Conservation (phyloP, 2,329 filamentous ascomycete species). For the Zalaria sp. region DNA sequence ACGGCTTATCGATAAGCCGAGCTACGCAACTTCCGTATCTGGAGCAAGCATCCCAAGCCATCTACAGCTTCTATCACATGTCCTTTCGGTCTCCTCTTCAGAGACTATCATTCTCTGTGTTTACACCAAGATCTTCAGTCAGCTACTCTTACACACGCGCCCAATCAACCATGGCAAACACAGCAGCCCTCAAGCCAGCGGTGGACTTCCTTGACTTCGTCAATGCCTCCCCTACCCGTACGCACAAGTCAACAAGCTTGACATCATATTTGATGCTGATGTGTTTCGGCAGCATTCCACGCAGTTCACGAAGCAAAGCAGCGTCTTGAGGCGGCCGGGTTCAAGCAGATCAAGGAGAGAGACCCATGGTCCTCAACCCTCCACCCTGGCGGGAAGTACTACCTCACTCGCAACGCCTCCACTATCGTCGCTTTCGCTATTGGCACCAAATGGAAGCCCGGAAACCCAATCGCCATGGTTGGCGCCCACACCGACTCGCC, state of each 20-base stretch:
- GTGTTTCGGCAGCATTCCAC: constrained; percentile 60
- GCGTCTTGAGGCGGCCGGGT: constrained; percentile 69
- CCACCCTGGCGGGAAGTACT: constrained; percentile 85
- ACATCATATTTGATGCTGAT: not conserved
- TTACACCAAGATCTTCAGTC: too few relatives aligned
- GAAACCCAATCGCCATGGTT: constrained; percentile 82
- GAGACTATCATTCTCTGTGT: too few relatives aligned
- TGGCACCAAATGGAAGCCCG: constrained; percentile 78
- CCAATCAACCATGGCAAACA: constrained; percentile 15
- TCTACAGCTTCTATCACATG: too few relatives aligned
- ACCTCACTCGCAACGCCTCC: constrained; percentile 83
- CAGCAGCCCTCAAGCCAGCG: constrained; percentile 36
- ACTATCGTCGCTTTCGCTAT: constrained; percentile 89
- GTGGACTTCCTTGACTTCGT: constrained; percentile 86
- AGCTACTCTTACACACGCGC: too few relatives aligned
- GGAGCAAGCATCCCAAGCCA: too few relatives aligned
- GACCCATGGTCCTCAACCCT: constrained; percentile 74
- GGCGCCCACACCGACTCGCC: constrained; percentile 95
- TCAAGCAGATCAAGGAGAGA: constrained; percentile 75
- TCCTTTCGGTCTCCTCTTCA: too few relatives aligned
- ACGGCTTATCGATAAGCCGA: too few relatives aligned
- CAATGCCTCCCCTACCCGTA: constrained; percentile 88
- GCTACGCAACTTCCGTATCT: too few relatives aligned
- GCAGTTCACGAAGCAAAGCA: constrained; percentile 67
- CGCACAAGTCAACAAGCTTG: constrained; percentile 15